These are phyloP conservation scores for Diutina neorugosa DNA, from an alignment of 1,139 yeast genomes.

Conservation along the genomic window DNA sequence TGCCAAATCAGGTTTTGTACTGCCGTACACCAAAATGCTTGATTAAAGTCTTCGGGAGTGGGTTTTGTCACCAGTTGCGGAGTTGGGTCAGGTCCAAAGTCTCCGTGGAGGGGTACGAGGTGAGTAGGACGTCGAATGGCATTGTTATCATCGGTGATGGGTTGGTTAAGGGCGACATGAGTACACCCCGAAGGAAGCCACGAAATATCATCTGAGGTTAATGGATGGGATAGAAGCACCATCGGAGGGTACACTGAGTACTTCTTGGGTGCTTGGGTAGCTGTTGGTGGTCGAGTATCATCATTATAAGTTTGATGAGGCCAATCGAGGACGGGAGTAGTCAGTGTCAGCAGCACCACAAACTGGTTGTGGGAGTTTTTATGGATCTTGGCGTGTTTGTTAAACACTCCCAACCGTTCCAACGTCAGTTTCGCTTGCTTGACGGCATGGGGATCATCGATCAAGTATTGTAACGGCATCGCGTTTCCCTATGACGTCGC, in stretches of 20 bases:
- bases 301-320: neutral
- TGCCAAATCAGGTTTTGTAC: constrained; percentile 69
- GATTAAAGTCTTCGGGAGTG: constrained; percentile 24
- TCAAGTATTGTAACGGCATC: constrained; percentile 3
- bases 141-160: constrained; percentile 41
- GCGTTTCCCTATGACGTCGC: neutral
- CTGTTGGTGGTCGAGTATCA: neutral
- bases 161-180: constrained; percentile 62
- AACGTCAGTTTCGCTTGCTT: constrained; percentile 16
- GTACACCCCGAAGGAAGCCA: constrained; percentile 17
- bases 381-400: constrained; percentile 16
- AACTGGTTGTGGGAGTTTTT: neutral
- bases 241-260: constrained; percentile 62
- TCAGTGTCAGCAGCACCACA: neutral
- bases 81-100: constrained; percentile 40
- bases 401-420: constrained; percentile 12
- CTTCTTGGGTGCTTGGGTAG: constrained; percentile 25
- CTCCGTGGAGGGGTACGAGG: constrained; percentile 48
- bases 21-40: constrained; percentile 62
- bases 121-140: constrained; percentile 52
- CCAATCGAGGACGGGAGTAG: neutral
- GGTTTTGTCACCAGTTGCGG: constrained; percentile 23
- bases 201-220: constrained; percentile 5
- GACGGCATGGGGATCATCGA: constrained; percentile 11
- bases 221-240: constrained; percentile 36